Percentiles rank a stretch among this genome's conserved stretches.
Evolutionary conservation across 169 alveolate species (phyloP).

Genomic region (Plasmodium reichenowi): DNA sequence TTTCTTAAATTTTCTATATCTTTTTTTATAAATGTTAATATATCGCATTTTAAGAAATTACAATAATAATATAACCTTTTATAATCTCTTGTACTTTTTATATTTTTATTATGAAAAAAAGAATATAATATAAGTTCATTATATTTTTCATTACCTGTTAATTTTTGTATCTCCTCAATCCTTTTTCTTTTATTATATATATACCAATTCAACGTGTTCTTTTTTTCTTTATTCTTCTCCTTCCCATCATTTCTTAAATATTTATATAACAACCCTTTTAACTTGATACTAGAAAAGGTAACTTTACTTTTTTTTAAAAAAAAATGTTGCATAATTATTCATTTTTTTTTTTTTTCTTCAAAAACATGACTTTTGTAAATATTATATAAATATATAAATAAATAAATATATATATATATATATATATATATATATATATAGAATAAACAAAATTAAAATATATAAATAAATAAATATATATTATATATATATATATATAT

Average conservation of each 20-base stretch:
- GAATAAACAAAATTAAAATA: too few relatives aligned
- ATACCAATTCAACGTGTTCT: neutral
- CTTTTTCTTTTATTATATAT: conserved; percentile 5
- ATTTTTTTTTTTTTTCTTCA: conserved; percentile 1
- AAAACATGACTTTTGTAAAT: too few relatives aligned
- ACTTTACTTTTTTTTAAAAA: conserved; percentile 42
- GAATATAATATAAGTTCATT: conserved; percentile 10
- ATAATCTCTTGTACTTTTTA: neutral
- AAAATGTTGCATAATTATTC: conserved; percentile 53
- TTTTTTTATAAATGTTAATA: conserved; percentile 27
- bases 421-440: too few relatives aligned
- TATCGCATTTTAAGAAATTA: conserved; percentile 26
- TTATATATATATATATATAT: too few relatives aligned
- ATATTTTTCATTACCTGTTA: conserved; percentile 6
- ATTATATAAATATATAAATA: too few relatives aligned
- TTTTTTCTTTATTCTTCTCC: neutral
- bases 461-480: too few relatives aligned
- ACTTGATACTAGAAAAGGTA: conserved; percentile 10
- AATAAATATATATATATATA: too few relatives aligned
- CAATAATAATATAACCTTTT: conserved; percentile 8
- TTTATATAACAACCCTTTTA: conserved; percentile 26
- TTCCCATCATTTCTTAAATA: conserved; percentile 9
- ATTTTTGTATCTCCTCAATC: conserved; percentile 12
- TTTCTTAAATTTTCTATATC: conserved; percentile 60
- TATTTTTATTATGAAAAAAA: neutral